Base-by-base conservation (phyloP, 441 rosid species). In the Arabidopsis hybrid region DNA sequence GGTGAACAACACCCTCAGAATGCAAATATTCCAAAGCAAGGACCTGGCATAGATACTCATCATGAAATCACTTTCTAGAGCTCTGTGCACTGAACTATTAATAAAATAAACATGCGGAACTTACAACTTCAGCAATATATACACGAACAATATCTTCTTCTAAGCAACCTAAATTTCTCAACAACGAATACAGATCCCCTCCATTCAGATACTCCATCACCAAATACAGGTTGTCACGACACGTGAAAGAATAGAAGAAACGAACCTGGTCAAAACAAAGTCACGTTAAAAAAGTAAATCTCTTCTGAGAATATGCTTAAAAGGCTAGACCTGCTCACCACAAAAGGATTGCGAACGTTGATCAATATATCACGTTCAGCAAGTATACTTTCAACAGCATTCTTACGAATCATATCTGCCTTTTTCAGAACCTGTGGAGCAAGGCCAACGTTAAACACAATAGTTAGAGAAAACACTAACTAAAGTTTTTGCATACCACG, bases 181-280 rank as follows among this genome's bases (percentile, higher is more conserved):
- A 80, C 80, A 95, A 79, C 26, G 99, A 95, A 84, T 93, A 95
- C 56, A 95, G 73, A 83, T 95, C 99, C 62, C 99, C 99, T 78
- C 99, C 99, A 81, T 95, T 95, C 80, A 95, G 80, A 81, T 95
- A 95, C 88, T 95, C 99, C 99, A 95, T 95, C 84, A 95, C 99
- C 80, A 95, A 97, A 82, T 95, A 95, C 82, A 95, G 86, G 80
- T 95, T 95, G 79, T 95, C 99, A 32, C 98, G 94, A 69, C 98
- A 93, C 42, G 99, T 95, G 84, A 95, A 95, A 31, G 99, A 95
- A 88, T 93, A 95, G 84, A 95, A 95, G 86, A 95, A 95, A 60
- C 99, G 98, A 73, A 95, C 99, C 98, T 93, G 89, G 66, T 29
- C 83, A 72, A 76, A 65, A 74, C 56, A 83, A 62, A 76, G 63